Evolutionary conservation across 1,284 basidiomycete genomes (phyloP).

Genomic region (Fomitopsis pinicola): DNA sequence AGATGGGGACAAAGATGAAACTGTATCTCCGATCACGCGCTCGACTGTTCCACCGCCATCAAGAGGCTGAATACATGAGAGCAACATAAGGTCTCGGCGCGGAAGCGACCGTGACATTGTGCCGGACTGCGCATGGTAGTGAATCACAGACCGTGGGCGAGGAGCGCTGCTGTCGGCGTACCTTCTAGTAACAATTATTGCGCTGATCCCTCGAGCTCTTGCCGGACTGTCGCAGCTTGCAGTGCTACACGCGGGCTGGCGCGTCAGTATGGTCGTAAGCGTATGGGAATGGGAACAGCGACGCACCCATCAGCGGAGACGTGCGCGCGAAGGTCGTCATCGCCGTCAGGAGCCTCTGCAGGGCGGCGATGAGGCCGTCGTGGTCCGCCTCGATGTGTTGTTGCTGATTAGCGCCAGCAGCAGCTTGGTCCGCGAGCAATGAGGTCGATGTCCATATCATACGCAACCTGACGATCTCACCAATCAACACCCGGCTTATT

Average conservation of each 20-base stretch:
- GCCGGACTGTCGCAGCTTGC: constrained; percentile 2
- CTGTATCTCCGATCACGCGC: background rate
- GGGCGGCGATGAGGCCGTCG: constrained; percentile 10
- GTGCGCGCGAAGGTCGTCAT: constrained; percentile 20
- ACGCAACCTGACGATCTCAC: constrained; percentile 18
- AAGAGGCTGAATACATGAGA: background rate
- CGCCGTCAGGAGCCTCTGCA: constrained; percentile 16
- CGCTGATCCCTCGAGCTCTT: constrained; percentile 3
- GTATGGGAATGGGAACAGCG: background rate
- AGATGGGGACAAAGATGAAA: background rate
- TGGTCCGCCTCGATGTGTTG: constrained; percentile 5
- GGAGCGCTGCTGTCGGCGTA: background rate
- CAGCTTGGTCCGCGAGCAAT: constrained; percentile 7
- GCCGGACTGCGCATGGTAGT: background rate
- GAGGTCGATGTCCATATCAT: constrained; percentile 10
- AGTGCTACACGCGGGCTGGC: background rate
- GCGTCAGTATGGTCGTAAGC: background rate
- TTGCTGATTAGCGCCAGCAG: constrained; percentile 6
- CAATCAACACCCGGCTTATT: constrained; percentile 22
- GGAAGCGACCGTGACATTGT: background rate
- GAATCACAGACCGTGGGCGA: background rate
- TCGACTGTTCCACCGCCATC: background rate
- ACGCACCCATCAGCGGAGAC: constrained; percentile 20
- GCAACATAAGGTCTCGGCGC: background rate
- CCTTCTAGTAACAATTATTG: background rate